phyloP scores from a whole-genome alignment of 2,329 filamentous ascomycete species.

The Aureobasidium sp. region DNA sequence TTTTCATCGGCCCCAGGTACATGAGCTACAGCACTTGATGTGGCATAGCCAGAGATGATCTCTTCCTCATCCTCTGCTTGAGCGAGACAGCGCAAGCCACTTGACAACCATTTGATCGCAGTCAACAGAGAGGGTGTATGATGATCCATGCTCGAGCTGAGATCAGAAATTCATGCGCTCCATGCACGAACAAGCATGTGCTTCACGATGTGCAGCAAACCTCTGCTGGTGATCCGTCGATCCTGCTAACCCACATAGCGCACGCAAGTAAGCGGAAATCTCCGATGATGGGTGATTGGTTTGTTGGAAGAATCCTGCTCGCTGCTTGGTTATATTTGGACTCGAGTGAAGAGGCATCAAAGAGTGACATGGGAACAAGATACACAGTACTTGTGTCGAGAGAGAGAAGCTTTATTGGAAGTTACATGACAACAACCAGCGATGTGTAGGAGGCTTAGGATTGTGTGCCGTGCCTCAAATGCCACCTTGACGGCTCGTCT shows the following conservation, averaged over 20 bases:
- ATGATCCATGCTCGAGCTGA: neutral
- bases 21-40: neutral
- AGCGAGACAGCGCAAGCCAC: constrained; percentile 1
- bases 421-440: neutral
- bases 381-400: constrained; percentile 9
- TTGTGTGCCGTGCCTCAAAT: constrained; percentile 5
- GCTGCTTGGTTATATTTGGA: neutral
- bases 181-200: constrained; percentile 9
- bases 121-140: neutral
- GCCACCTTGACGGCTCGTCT: neutral
- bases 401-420: constrained; percentile 1
- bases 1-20: constrained; percentile 4
- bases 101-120: neutral
- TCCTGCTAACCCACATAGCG: constrained; percentile 1
- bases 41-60: neutral
- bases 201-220: neutral
- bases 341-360: neutral
- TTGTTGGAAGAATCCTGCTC: neutral
- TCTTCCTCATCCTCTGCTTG: neutral
- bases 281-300: constrained; percentile 1
- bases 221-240: constrained; percentile 8
- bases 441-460: neutral
- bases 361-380: neutral
- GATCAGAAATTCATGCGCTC: neutral
- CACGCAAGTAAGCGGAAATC: constrained; percentile 7